Evolutionary conservation across 768 basidiomycete genomes (phyloP), one percentile per base, ranked within the genome.

Genomic region (Trametes coccinea): DNA sequence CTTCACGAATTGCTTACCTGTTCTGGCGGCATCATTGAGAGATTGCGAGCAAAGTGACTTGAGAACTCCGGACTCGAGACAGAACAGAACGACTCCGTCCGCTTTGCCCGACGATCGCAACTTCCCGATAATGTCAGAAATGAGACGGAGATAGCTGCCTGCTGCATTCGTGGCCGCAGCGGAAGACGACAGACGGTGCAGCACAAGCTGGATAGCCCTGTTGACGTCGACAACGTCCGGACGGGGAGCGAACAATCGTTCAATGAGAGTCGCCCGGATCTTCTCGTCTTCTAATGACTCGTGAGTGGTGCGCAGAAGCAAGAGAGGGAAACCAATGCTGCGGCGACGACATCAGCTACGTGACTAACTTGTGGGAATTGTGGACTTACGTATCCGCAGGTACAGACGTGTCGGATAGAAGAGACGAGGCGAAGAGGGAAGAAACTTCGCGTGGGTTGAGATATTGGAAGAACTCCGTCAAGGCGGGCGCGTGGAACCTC

Each of bases 381-480:
- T 10, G 1, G 8, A 49, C 79, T 61, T 53, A 80, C 80, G 68
- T 59, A 5, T 66, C 6, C 11, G 34, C 6, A 37, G 34, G 60
- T 9, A 74, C 33, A 9, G 69, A 10, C 11, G 72, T 66, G 0
- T 66, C 64, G 0, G 75, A 71, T 27, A 60, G 50, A 8, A 77
- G 39, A 2, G 75, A 33, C 14, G 70, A 75, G 11, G 70, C 66
- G 84, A 82, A 85, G 5, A 88, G 59, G 8, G 76, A 68, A 14
- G 76, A 68, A 14, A 68, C 72, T 45, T 75, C 65, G 3, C 70
- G 67, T 3, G 86, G 83, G 63, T 80, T 72, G 16, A 86, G 53
- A 61, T 72, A 70, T 56, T 81, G 75, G 30, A 79, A 59, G 4
- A 90, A 61, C 37, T 77, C 73, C 16, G 70, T 67, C 5, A 88